Conservation (phyloP, 2,329 filamentous ascomycete genomes). For the Arthrobotrys iridis region DNA sequence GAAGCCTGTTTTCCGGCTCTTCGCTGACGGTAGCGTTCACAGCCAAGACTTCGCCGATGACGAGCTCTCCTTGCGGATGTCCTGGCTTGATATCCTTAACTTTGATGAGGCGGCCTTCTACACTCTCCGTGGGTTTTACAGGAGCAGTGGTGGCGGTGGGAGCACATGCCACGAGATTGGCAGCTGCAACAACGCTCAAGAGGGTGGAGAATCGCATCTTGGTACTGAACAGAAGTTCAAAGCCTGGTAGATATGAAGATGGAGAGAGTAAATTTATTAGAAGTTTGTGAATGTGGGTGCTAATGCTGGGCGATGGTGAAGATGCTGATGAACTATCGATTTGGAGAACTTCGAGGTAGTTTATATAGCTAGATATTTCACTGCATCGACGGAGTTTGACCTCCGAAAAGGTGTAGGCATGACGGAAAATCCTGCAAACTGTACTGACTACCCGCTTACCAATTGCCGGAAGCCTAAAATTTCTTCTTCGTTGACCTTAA, state of each 20-base stretch:
- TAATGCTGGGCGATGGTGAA: too few species aligned
- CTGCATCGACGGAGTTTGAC: neutral
- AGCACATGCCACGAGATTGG: neutral
- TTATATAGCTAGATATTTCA: neutral
- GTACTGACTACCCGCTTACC: too few species aligned
- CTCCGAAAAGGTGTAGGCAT: too few species aligned
- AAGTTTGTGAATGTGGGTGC: neutral
- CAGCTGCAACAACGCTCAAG: neutral
- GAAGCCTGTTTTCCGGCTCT: neutral
- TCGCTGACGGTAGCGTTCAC: neutral
- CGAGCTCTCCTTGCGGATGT: neutral
- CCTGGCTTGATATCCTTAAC: conserved; percentile 5
- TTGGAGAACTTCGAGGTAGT: neutral
- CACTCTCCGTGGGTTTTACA: too few species aligned
- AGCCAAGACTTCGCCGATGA: neutral
- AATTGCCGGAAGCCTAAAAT: too few species aligned
- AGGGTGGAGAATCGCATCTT: conserved; percentile 16
- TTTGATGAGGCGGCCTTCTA: neutral
- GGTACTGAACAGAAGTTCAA: neutral
- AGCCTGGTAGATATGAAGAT: too few species aligned
- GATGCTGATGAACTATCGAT: neutral
- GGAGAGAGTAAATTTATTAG: too few species aligned
- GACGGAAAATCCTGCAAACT: too few species aligned
- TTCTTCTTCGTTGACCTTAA: too few species aligned
- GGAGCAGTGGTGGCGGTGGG: neutral